These are phyloP conservation scores for Penicillium waksmanii DNA, from an alignment of 495 filamentous ascomycete genomes.

Conservation along the genomic window DNA sequence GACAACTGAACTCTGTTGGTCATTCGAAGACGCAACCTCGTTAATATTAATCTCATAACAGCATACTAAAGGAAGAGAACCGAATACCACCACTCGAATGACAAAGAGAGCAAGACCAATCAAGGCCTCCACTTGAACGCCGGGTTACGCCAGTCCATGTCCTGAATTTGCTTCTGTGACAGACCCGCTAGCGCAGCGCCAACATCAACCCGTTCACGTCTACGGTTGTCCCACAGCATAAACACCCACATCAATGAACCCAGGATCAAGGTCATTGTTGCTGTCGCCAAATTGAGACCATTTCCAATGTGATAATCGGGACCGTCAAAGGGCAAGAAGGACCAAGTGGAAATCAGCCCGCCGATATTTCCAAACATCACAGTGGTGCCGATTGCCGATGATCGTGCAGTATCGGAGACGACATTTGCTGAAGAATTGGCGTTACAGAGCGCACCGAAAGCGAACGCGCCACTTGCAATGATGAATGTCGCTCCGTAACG, in stretches of 20 bases:
- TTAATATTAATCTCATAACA: background rate
- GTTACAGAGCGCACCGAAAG: constrained; percentile 64
- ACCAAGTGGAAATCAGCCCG: constrained; percentile 72
- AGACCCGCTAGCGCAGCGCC: constrained; percentile 59
- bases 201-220: constrained; percentile 55
- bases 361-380: constrained; percentile 78
- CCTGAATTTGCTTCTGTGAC: constrained; percentile 59
- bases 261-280: constrained; percentile 54
- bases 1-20: background rate
- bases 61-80: background rate
- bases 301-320: constrained; percentile 76
- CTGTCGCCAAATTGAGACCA: constrained; percentile 69
- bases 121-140: constrained; percentile 63
- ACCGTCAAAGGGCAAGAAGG: constrained; percentile 64
- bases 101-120: background rate
- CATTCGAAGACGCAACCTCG: background rate
- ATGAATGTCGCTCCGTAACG: constrained; percentile 76
- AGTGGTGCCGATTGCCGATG: constrained; percentile 64
- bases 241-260: constrained; percentile 52
- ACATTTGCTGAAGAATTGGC: constrained; percentile 72
- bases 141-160: constrained; percentile 75
- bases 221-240: constrained; percentile 68
- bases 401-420: constrained; percentile 68
- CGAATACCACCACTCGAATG: background rate
- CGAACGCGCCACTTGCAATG: constrained; percentile 59